Conservation (phyloP, 2,329 filamentous ascomycete genomes). For the Saccharata proteae region DNA sequence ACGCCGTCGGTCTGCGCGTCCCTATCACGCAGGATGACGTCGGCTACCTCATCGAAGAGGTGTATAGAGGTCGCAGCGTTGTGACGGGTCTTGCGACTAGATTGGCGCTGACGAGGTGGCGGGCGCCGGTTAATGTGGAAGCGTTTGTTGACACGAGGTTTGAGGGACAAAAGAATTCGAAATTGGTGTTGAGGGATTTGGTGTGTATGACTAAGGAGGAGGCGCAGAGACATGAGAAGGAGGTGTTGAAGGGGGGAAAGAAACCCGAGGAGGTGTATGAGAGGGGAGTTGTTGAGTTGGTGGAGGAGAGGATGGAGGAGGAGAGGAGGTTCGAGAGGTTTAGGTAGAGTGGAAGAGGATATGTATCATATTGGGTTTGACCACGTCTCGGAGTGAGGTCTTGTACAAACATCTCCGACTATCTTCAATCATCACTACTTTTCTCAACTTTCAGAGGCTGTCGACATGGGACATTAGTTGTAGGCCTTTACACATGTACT, state of each 20-base stretch:
- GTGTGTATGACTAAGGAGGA: conserved; percentile 94
- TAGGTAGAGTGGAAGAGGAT: conserved; percentile 20
- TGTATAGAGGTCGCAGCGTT: conserved; percentile 71
- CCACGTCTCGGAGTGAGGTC: no score
- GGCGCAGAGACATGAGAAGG: conserved; percentile 63
- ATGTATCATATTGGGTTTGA: no score
- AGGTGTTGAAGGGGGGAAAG: conserved; percentile 61
- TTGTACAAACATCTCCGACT: no score
- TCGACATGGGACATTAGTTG: no score
- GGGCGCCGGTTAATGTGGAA: conserved; percentile 39
- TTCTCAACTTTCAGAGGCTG: no score
- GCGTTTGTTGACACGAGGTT: conserved; percentile 54
- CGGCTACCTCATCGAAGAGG: conserved; percentile 78
- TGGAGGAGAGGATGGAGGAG: conserved; percentile 56
- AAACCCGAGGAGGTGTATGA: conserved; percentile 63
- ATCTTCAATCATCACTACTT: no score
- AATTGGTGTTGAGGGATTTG: conserved; percentile 55
- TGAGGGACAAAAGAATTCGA: conserved; percentile 67
- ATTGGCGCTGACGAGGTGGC: conserved; percentile 71
- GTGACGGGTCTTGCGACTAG: conserved; percentile 73
- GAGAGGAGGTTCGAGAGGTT: conserved; percentile 45
- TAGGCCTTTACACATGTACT: no score
- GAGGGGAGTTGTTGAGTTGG: conserved; percentile 49
- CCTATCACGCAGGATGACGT: conserved; percentile 71
- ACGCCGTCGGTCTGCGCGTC: conserved; percentile 60